Base-by-base conservation (phyloP, 2,329 filamentous ascomycete genomes). In the Cadophora gregata region DNA sequence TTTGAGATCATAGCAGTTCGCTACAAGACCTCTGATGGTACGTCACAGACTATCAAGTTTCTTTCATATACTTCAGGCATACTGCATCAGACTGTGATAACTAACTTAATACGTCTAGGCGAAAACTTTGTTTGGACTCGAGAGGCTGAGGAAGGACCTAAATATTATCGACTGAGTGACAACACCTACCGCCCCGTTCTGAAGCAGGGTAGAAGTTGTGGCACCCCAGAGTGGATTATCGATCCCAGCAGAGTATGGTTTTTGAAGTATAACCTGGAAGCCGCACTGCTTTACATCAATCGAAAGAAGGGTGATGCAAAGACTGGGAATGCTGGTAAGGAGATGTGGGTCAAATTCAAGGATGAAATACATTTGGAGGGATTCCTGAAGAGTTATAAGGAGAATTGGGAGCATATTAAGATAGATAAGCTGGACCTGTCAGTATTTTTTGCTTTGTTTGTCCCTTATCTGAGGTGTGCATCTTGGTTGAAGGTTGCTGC, bases 301-400 rank as follows among this genome's bases (percentile, higher is more conserved):
- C 36, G 55, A 38, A 58, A n/a, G 10, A 58, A 58, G 21, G 33
- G 33, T 14, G 29, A 36, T 36, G 19, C n/a, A 4, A 56, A 36
- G 29, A 56, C 19, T 24, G 31, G 55, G 1, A 42, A 42, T 27
- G 55, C 55, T 4, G 55, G 55, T 0, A 24, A 16, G n/a, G 21
- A 25, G 4, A 58, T 58, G 31, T 58, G 55, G 55, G 36, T 58
- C 5, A 24, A 12, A 3, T 58, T 58, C 55, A 58, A 58, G 31
- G n/a, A 58, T 42, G 31, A 9, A 21, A 14, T 8, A 10, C 19
- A 25, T 25, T 19, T 58, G 21, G 19, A 42, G 3, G 33, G 21
- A 9, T 58, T 58, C 33, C 27, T 58, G 55, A 21, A 58, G 31
- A 58, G 33, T 5, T 58, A 42, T 27, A 16, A 12, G 33, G 24